Percentiles rank a stretch among this genome's conserved stretches.
These are phyloP conservation scores for Spinacia oleracea DNA, from an alignment of 179 eudicot species.

Conservation along the genomic window DNA sequence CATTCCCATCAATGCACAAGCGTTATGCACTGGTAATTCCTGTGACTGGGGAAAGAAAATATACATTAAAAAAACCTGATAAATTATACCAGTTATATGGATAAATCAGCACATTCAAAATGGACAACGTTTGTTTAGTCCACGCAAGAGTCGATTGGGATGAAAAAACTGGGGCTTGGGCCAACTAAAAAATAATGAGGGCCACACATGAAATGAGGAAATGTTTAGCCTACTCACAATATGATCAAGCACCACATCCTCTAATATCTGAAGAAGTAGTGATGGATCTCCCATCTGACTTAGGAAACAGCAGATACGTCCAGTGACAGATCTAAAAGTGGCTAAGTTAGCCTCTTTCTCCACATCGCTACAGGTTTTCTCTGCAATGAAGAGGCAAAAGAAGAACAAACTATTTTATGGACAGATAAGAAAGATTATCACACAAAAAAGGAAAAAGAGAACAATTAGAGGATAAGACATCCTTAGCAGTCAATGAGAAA, in stretches of 20 bases:
- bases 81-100: not conserved
- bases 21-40: conserved; percentile 55
- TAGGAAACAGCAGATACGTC: conserved; percentile 59
- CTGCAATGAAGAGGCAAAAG: conserved; percentile 42
- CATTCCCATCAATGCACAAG: conserved; percentile 71
- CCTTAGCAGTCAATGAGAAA: not conserved
- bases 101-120: conserved; percentile 15
- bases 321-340: conserved; percentile 52
- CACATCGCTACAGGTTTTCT: conserved; percentile 27
- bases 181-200: not conserved
- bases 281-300: conserved; percentile 73
- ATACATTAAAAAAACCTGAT: not conserved
- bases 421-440: not conserved
- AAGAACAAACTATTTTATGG: not conserved
- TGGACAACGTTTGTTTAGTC: not conserved
- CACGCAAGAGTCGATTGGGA: not conserved
- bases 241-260: conserved; percentile 59
- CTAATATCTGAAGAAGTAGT: conserved; percentile 62
- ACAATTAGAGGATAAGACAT: not conserved
- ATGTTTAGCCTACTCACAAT: conserved; percentile 53
- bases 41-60: conserved; percentile 39
- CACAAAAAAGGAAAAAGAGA: not conserved
- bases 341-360: conserved; percentile 35
- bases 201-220: not conserved
- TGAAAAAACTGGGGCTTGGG: not conserved